Evolutionary conservation across 1,284 basidiomycete species (phyloP), one percentile per base, ranked within the genome.

Genomic region (Rhizopogon hawkerae): DNA sequence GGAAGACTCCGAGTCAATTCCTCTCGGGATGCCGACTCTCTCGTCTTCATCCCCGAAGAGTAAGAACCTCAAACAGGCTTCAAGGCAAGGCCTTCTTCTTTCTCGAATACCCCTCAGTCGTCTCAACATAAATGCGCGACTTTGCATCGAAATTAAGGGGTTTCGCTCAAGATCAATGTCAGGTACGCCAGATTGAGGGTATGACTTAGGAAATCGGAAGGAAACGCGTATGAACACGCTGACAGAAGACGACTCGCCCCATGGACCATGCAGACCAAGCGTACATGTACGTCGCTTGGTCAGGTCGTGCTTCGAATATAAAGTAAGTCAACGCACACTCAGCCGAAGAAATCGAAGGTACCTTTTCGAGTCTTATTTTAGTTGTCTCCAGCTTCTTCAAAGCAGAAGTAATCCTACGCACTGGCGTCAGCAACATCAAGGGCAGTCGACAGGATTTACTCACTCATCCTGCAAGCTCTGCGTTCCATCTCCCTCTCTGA

Each of bases 301-400:
- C 37, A 93, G 69, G 53, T 93, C 91, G 49, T 88, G 81, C 87
- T 92, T 59, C 34, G 16, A 31, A 42, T 21, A 26, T n/a, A 38
- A 46, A 48, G 42, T 52, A 34, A 56, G 57, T 31, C 10, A 52
- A 53, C 23, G 24, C 23, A 33, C 42, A 26, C 46, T 24, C 3
- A 47, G 9, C 29, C 33, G 38, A 50, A 6, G 57, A 13, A 36
- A 18, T 46, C 35, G 42, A 21, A n/a, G 35, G 23, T 48, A 86
- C 89, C 75, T 89, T 92, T 62, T 94, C 92, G 36, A 92, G 79
- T 57, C 84, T 88, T 58, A 93, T 81, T 60, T 88, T 91, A 11
- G 75, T 75, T 0, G 81, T 70, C 2, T 79, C 73, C 44, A 93
- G 77, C 57, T 81, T 83, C 26, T 78, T 83, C 38, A 88, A 73